Evolutionary conservation across 2,329 filamentous ascomycete genomes (phyloP).

Genomic region (Pseudocercospora macadamiae): DNA sequence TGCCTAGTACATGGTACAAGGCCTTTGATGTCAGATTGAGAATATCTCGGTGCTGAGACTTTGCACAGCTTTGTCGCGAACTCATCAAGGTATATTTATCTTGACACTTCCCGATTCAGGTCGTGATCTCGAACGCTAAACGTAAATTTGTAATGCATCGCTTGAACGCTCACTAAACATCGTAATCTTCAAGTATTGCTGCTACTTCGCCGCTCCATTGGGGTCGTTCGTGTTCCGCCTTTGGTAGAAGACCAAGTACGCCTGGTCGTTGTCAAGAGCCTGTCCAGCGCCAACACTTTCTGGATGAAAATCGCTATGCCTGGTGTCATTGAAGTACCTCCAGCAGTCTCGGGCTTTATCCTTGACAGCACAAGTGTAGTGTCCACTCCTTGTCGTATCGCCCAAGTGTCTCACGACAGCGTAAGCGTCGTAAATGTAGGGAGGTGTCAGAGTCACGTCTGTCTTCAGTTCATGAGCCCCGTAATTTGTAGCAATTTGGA

Average conservation of each 20-base stretch:
- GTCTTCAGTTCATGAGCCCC: slow-evolving; percentile 39
- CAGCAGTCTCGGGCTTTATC: slow-evolving; percentile 58
- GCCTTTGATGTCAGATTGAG: too few species aligned
- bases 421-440: slow-evolving; percentile 82
- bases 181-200: neutral
- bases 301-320: slow-evolving; percentile 60
- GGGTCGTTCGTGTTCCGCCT: slow-evolving; percentile 20
- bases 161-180: neutral
- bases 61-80: too few species aligned
- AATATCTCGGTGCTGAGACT: too few species aligned
- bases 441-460: slow-evolving; percentile 48
- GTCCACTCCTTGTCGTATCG: slow-evolving; percentile 67
- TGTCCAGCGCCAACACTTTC: slow-evolving; percentile 45
- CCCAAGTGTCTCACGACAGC: slow-evolving; percentile 81
- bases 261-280: slow-evolving; percentile 62
- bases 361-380: slow-evolving; percentile 71
- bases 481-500: slow-evolving; percentile 37
- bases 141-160: too few species aligned
- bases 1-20: too few species aligned
- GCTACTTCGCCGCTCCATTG: slow-evolving; percentile 8
- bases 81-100: too few species aligned
- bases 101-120: too few species aligned
- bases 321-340: slow-evolving; percentile 64
- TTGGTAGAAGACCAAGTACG: slow-evolving; percentile 66
- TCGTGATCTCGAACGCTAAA: too few species aligned